phyloP scores from a whole-genome alignment of 2,329 filamentous ascomycete species.

The Juglanconis sp. region DNA sequence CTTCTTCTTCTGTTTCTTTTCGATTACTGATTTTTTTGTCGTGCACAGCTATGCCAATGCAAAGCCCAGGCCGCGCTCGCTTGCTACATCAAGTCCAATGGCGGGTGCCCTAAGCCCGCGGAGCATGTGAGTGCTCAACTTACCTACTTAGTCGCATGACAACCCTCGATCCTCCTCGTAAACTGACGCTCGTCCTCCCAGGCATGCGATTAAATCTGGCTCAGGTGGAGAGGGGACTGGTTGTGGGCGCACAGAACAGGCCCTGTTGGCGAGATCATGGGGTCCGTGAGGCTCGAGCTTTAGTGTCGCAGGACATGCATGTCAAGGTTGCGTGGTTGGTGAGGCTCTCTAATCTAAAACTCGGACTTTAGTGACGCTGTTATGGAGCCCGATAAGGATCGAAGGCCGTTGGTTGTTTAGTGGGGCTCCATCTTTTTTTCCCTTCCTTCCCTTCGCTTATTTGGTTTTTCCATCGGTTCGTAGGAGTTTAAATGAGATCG shows the following conservation, averaged over 20 bases:
- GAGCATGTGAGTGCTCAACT: constrained; percentile 12
- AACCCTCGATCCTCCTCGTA: neutral
- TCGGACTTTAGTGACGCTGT: too few relatives aligned
- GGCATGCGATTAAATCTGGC: neutral
- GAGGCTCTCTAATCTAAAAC: neutral
- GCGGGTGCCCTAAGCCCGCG: constrained; percentile 20
- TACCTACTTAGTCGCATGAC: neutral
- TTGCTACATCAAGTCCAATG: constrained; percentile 20
- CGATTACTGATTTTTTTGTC: neutral
- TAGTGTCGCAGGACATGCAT: neutral
- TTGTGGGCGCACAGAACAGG: neutral
- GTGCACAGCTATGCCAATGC: constrained; percentile 21
- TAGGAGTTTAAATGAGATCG: too few relatives aligned
- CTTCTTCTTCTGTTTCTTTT: too few relatives aligned
- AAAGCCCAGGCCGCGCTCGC: constrained; percentile 18
- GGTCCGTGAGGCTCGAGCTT: neutral
- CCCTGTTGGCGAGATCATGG: neutral
- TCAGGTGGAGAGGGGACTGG: neutral
- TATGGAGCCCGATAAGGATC: too few relatives aligned
- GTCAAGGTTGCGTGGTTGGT: neutral
- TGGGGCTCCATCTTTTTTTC: too few relatives aligned
- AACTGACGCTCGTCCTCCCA: neutral
- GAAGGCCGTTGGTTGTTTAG: too few relatives aligned
- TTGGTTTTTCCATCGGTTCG: too few relatives aligned
- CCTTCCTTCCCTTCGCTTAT: too few relatives aligned